Evolutionary conservation across 192 early-diverging fungal genomes (phyloP).

Genomic region (Piromyces finnis): DNA sequence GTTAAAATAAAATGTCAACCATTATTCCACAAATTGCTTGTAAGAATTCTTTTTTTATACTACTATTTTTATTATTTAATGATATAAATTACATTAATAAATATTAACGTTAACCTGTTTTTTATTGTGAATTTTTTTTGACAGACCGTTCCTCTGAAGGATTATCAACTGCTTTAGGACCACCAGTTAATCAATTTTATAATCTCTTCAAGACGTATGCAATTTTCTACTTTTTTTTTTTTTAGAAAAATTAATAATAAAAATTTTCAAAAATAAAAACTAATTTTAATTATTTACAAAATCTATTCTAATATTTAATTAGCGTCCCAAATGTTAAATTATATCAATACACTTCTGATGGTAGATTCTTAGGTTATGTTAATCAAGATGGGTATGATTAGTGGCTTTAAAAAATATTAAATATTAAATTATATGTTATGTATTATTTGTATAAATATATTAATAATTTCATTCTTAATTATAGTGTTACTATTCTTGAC

Average conservation of each 20-base stretch:
- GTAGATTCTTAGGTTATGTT: not conserved
- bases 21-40: not conserved
- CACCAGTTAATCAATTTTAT: not conserved
- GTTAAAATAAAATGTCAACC: not conserved
- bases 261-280: no score
- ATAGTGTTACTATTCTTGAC: constrained; percentile 54
- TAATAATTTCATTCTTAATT: not conserved
- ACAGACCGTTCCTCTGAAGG: not conserved
- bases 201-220: not conserved
- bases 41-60: not conserved
- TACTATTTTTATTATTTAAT: no score
- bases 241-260: no score
- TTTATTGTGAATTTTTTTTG: not conserved
- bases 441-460: not conserved
- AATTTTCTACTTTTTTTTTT: no score
- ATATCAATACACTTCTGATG: not conserved
- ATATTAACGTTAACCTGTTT: no score
- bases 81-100: no score
- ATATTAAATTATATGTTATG: no score
- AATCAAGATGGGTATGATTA: not conserved
- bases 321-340: not conserved
- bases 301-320: no score
- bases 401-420: no score
- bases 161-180: not conserved
- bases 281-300: no score